Conservation (phyloP, 495 filamentous ascomycete genomes). For the Lepidopterella palustris region DNA sequence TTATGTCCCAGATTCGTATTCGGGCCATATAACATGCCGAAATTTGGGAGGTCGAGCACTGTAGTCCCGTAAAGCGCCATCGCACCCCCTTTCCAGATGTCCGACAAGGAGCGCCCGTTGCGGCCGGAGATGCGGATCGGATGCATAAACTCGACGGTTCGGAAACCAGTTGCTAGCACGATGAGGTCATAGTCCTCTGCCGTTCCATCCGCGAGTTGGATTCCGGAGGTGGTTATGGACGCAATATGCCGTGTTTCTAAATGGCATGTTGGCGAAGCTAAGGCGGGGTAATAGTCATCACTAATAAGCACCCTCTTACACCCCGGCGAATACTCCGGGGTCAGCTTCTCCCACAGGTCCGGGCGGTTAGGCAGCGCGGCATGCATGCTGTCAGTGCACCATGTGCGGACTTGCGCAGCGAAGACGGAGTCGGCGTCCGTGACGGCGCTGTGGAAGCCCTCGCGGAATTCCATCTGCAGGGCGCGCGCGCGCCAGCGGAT, state of each 20-base stretch:
- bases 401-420: slow-evolving; percentile 34
- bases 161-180: slow-evolving; percentile 51
- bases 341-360: slow-evolving; percentile 45
- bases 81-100: slow-evolving; percentile 47
- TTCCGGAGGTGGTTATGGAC: slow-evolving; percentile 39
- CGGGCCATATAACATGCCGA: slow-evolving; percentile 53
- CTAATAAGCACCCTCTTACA: slow-evolving; percentile 52
- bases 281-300: slow-evolving; percentile 50
- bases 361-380: slow-evolving; percentile 37
- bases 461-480: slow-evolving; percentile 44
- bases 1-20: slow-evolving; percentile 53
- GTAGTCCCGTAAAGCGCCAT: slow-evolving; percentile 44
- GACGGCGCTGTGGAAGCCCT: slow-evolving; percentile 40
- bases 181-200: slow-evolving; percentile 48
- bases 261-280: slow-evolving; percentile 40
- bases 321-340: slow-evolving; percentile 46
- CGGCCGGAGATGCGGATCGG: slow-evolving; percentile 47
- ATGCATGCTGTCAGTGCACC: slow-evolving; percentile 33
- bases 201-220: slow-evolving; percentile 39
- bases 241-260: slow-evolving; percentile 46
- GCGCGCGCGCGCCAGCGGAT: slow-evolving; percentile 45
- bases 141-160: slow-evolving; percentile 49
- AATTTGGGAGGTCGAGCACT: slow-evolving; percentile 49
- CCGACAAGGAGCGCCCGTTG: slow-evolving; percentile 38
- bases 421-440: slow-evolving; percentile 35